Conservation (phyloP, 2,329 filamentous ascomycete genomes). For the Calonectria fujianensis region DNA sequence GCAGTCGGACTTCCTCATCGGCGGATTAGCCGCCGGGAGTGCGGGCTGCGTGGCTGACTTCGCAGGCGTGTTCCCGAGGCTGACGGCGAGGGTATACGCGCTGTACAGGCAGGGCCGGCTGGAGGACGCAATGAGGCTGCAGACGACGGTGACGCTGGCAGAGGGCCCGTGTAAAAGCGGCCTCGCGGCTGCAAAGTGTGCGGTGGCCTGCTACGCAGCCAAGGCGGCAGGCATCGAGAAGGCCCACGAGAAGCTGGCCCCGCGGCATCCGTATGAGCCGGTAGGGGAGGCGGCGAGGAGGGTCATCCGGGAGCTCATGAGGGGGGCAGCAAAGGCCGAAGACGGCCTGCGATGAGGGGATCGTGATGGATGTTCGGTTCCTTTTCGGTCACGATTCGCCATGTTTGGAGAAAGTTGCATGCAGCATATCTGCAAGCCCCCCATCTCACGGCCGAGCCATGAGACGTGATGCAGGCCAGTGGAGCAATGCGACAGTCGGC, state of each 20-base stretch:
- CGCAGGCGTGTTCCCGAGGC: conserved; percentile 77
- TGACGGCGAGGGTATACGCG: conserved; percentile 74
- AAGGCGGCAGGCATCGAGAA: conserved; percentile 75
- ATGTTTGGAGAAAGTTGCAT: conserved; percentile 2
- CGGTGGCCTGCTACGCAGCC: conserved; percentile 76
- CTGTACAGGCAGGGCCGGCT: conserved; percentile 76
- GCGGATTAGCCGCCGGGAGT: conserved; percentile 74
- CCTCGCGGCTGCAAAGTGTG: conserved; percentile 82
- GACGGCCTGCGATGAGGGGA: conserved; percentile 37
- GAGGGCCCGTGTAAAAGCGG: conserved; percentile 80
- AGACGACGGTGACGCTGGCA: conserved; percentile 77
- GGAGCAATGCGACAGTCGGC: conserved; percentile 15
- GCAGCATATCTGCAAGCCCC: neutral
- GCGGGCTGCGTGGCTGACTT: conserved; percentile 78
- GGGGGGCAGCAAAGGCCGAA: conserved; percentile 67
- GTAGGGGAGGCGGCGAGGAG: conserved; percentile 66
- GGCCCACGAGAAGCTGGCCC: conserved; percentile 74
- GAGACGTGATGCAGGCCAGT: conserved; percentile 1
- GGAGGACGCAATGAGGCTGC: conserved; percentile 76
- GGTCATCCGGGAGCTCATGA: conserved; percentile 62
- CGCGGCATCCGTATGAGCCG: conserved; percentile 77
- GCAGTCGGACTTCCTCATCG: conserved; percentile 82
- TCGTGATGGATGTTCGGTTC: neutral
- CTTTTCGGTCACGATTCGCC: conserved; percentile 14
- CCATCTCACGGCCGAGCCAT: neutral